Percentiles rank a stretch among this genome's conserved stretches.
Evolutionary conservation across 192 early-diverging fungal species (phyloP).

Genomic region (Lobosporangium transversale): DNA sequence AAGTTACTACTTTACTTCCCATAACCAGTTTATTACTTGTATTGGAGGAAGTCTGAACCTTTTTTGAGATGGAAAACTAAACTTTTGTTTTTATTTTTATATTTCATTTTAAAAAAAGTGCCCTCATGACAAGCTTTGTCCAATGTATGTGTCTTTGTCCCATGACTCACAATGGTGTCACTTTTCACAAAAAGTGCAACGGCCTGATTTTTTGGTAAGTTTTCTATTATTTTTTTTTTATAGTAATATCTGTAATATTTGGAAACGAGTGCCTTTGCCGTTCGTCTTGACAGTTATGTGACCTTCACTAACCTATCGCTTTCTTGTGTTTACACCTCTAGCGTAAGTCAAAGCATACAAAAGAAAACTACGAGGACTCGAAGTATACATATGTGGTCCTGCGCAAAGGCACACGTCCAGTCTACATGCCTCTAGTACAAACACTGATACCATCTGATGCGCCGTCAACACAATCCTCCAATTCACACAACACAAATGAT

Average conservation of each 20-base stretch:
- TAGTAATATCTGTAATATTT: too few species aligned
- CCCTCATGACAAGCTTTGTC: slow-evolving; percentile 79
- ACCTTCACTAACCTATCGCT: background rate
- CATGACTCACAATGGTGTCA: slow-evolving; percentile 76
- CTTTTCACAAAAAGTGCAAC: slow-evolving; percentile 82
- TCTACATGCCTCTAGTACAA: background rate
- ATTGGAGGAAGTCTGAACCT: background rate
- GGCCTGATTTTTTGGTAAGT: slow-evolving; percentile 54
- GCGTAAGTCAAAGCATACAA: slow-evolving; percentile 74
- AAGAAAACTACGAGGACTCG: slow-evolving; percentile 74
- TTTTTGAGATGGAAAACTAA: too few species aligned
- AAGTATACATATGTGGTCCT: slow-evolving; percentile 85
- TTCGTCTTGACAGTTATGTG: too few species aligned
- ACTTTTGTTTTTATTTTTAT: background rate
- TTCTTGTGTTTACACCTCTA: slow-evolving; percentile 8
- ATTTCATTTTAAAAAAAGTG: slow-evolving; percentile 67
- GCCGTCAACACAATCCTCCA: background rate
- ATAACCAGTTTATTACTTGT: too few species aligned
- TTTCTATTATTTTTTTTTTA: too few species aligned
- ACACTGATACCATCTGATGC: too few species aligned
- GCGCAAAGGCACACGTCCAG: slow-evolving; percentile 69
- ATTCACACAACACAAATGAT: background rate
- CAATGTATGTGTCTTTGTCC: slow-evolving; percentile 62
- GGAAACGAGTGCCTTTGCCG: too few species aligned
- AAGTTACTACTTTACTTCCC: too few species aligned